Evolutionary conservation across 371 early-diverging fungal genomes (phyloP).

Genomic region (Rhizopus stolonifer): DNA sequence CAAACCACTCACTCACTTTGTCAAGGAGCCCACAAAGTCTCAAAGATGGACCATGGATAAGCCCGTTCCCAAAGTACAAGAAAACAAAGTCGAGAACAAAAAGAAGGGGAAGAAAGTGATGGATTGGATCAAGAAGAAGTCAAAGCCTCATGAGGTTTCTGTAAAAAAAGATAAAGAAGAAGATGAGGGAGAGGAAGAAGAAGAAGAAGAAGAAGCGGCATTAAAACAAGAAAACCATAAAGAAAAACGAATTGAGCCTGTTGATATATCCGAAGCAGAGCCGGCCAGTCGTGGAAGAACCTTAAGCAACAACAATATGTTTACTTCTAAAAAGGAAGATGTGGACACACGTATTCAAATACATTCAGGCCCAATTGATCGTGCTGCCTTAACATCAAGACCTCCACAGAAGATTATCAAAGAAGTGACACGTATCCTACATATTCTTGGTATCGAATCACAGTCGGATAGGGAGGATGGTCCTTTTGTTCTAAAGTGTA

Average conservation of each 20-base stretch:
- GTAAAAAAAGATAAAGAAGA: background rate
- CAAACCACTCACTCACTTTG: slow-evolving; percentile 5
- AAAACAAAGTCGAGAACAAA: slow-evolving; percentile 11
- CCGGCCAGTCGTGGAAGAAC: background rate
- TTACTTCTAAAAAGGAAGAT: background rate
- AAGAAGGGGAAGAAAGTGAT: slow-evolving; percentile 64
- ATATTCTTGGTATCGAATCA: slow-evolving; percentile 70
- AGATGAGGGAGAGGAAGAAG: too few relatives aligned
- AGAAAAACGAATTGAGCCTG: background rate
- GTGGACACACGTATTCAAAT: slow-evolving; percentile 52
- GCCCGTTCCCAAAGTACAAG: too few relatives aligned
- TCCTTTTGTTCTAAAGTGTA: slow-evolving; percentile 70
- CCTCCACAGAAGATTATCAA: slow-evolving; percentile 68
- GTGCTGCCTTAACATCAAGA: slow-evolving; percentile 68
- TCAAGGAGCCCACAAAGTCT: background rate
- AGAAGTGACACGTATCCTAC: slow-evolving; percentile 62
- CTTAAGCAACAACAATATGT: background rate
- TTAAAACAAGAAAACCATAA: background rate
- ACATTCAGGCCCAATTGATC: slow-evolving; percentile 79
- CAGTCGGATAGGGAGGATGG: slow-evolving; percentile 44
- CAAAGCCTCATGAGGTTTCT: slow-evolving; percentile 37
- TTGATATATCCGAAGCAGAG: background rate
- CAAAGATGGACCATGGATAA: slow-evolving; percentile 3
- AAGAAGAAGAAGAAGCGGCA: background rate
- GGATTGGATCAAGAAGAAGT: slow-evolving; percentile 70